Evolutionary conservation across 2,329 filamentous ascomycete genomes (phyloP).

Genomic region (Diaporthe citri): DNA sequence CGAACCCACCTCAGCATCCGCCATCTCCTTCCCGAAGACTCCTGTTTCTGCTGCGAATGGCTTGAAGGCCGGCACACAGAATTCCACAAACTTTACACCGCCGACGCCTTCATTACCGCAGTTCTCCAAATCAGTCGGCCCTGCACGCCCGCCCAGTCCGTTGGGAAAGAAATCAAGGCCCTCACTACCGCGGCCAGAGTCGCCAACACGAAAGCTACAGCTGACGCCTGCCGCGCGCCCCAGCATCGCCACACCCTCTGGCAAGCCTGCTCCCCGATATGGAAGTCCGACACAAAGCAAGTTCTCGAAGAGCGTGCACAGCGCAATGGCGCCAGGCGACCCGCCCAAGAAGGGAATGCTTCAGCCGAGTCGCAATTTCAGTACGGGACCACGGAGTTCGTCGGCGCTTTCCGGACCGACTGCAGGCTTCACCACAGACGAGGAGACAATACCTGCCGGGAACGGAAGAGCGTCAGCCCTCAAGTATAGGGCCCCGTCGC

Average conservation of each 20-base stretch:
- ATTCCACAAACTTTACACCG: constrained; percentile 72
- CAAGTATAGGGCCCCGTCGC: constrained; percentile 66
- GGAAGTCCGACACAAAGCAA: constrained; percentile 72
- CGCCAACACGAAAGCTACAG: constrained; percentile 79
- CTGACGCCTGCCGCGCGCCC: constrained; percentile 71
- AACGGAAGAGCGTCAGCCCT: constrained; percentile 65
- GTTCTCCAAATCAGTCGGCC: constrained; percentile 90
- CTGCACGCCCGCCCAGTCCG: constrained; percentile 79
- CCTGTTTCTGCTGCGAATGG: constrained; percentile 74
- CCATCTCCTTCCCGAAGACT: constrained; percentile 71
- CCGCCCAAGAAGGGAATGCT: constrained; percentile 67
- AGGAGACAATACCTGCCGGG: constrained; percentile 68
- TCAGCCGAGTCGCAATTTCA: constrained; percentile 62
- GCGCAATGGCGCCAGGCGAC: constrained; percentile 65
- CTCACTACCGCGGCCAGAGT: constrained; percentile 89
- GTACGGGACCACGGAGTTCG: constrained; percentile 68
- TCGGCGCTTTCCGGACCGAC: constrained; percentile 68
- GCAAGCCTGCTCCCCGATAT: constrained; percentile 67
- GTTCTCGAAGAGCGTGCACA: constrained; percentile 74
- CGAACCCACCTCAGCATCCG: constrained; percentile 66
- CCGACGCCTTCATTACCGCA: constrained; percentile 77
- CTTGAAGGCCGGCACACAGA: constrained; percentile 67
- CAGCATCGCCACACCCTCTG: constrained; percentile 67
- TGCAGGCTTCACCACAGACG: constrained; percentile 63
- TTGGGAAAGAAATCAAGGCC: constrained; percentile 78